phyloP scores from a whole-genome alignment of 1,284 basidiomycete genomes.

The Ustilago hordei region DNA sequence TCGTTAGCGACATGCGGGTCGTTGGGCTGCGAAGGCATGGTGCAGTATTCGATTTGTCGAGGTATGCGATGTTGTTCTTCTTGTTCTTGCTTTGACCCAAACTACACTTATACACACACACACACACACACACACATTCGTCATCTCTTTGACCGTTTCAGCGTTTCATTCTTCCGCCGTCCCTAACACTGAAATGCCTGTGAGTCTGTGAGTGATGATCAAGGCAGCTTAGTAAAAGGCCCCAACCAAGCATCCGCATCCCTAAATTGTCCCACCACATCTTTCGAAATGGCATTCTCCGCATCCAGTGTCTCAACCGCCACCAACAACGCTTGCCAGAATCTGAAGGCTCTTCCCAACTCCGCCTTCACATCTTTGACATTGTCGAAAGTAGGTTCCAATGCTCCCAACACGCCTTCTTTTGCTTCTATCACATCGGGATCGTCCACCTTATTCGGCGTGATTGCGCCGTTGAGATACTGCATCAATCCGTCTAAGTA shows the following conservation, averaged over 20 bases:
- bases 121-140: no score
- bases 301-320: slow-evolving; percentile 85
- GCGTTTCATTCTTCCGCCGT: no score
- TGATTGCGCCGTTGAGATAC: slow-evolving; percentile 77
- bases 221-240: slow-evolving; percentile 69
- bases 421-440: slow-evolving; percentile 86
- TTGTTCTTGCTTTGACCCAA: no score
- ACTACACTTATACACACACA: no score
- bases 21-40: no score
- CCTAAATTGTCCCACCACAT: slow-evolving; percentile 93
- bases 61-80: no score
- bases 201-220: not conserved
- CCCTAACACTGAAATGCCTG: not conserved
- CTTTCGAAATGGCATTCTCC: slow-evolving; percentile 76
- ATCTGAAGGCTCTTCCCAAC: slow-evolving; percentile 94
- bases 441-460: slow-evolving; percentile 73
- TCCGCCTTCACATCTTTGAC: slow-evolving; percentile 87
- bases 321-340: slow-evolving; percentile 93
- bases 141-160: no score
- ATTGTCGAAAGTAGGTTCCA: slow-evolving; percentile 90
- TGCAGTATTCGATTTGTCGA: no score
- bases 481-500: slow-evolving; percentile 83
- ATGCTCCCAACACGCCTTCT: slow-evolving; percentile 85
- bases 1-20: no score
- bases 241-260: slow-evolving; percentile 90